Evolutionary conservation across 129 eudicot species (phyloP).

Genomic region (Chrysanthemum seticuspe): DNA sequence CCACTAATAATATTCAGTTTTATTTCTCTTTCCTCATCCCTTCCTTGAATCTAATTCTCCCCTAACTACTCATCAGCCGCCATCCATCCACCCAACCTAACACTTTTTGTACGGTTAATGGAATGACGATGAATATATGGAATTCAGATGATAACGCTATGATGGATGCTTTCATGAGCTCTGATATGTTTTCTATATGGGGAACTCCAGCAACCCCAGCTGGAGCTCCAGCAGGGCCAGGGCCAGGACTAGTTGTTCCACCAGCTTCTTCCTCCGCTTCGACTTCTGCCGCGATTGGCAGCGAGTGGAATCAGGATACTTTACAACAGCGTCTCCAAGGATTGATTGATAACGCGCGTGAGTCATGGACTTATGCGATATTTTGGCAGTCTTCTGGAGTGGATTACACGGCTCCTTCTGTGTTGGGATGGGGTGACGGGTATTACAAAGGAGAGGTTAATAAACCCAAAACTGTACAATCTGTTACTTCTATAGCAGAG

Average conservation of each 20-base stretch:
- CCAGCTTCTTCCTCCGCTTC: conserved; percentile 31
- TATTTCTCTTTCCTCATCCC: too few relatives aligned
- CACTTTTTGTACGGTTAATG: conserved; percentile 1
- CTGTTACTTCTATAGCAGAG: conserved; percentile 40
- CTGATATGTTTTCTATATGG: conserved; percentile 61
- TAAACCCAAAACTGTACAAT: conserved; percentile 23
- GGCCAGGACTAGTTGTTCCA: too few relatives aligned
- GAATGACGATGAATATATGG: conserved; percentile 69
- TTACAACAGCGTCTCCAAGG: conserved; percentile 76
- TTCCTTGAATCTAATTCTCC: too few relatives aligned
- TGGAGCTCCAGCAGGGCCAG: conserved; percentile 15
- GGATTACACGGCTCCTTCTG: conserved; percentile 37
- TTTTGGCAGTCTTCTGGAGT: conserved; percentile 74
- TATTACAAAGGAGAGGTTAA: conserved; percentile 69
- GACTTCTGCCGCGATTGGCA: conserved; percentile 17
- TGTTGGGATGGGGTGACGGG: conserved; percentile 91
- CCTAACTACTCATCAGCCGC: too few relatives aligned
- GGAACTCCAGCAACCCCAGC: conserved; percentile 31
- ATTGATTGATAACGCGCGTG: conserved; percentile 57
- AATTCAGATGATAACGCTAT: conserved; percentile 45
- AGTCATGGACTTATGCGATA: conserved; percentile 83
- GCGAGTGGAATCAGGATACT: conserved; percentile 52
- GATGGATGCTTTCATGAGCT: conserved; percentile 60
- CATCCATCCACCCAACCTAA: too few relatives aligned
- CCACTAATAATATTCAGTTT: too few relatives aligned